A percentile compares a stretch with the other conserved stretches of the same genome.
Evolutionary conservation across 2,329 filamentous ascomycete genomes (phyloP).

Genomic region (Atkinsonella hypoxylon): DNA sequence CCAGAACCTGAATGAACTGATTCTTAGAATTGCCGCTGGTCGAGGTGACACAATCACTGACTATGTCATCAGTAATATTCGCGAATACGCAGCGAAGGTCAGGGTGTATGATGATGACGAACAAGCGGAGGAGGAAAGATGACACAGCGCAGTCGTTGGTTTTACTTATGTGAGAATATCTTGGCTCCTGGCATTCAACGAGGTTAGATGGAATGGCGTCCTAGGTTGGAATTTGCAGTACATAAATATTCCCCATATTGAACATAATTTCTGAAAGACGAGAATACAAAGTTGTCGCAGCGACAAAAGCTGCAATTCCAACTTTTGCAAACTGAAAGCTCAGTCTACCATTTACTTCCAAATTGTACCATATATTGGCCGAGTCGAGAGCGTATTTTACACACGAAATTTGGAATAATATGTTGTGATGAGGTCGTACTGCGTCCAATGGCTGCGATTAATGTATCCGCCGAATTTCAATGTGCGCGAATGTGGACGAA

Average conservation of each 20-base stretch:
- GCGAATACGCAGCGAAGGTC: conserved; percentile 70
- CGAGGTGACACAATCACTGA: conserved; percentile 69
- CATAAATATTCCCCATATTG: background rate
- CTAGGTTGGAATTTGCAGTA: background rate
- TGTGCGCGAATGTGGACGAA: background rate
- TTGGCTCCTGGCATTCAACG: background rate
- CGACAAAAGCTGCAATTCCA: background rate
- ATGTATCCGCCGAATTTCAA: too few species aligned
- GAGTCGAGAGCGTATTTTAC: too few species aligned
- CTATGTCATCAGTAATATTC: conserved; percentile 68
- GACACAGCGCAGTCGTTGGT: background rate
- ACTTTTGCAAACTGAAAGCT: too few species aligned
- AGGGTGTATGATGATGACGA: conserved; percentile 60
- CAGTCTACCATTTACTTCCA: too few species aligned
- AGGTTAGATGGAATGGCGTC: background rate
- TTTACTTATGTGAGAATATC: background rate
- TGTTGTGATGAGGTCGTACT: background rate
- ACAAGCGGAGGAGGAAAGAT: background rate
- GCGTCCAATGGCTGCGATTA: background rate
- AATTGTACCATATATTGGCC: too few species aligned
- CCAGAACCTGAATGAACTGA: conserved; percentile 79
- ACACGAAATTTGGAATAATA: too few species aligned
- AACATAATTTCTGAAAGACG: background rate
- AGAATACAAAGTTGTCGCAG: background rate
- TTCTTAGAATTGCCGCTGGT: conserved; percentile 76